A percentile compares a stretch with the other conserved stretches of the same genome.
Evolutionary conservation across 768 basidiomycete genomes (phyloP).

Genomic region (Kwoniella bestiolae): DNA sequence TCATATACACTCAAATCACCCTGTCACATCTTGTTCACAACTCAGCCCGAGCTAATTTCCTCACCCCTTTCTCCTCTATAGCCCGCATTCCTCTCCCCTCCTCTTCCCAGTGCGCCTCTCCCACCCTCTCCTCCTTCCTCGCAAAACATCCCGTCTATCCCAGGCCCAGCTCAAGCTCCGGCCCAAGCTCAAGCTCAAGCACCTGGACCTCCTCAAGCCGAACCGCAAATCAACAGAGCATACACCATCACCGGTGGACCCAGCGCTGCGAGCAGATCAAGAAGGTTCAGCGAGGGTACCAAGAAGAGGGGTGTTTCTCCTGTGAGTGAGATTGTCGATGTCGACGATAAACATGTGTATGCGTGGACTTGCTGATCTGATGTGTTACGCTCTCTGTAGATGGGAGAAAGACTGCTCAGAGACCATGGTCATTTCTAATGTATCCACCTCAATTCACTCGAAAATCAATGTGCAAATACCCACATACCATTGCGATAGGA

Average conservation of each 20-base stretch:
- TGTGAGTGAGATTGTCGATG: conserved; percentile 30
- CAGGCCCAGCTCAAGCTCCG: conserved; percentile 11
- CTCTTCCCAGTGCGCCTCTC: conserved; percentile 13
- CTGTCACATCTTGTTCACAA: too few species aligned
- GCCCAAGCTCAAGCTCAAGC: conserved; percentile 8
- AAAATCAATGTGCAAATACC: too few species aligned
- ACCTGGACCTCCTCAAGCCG: conserved; percentile 9
- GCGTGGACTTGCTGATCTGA: conserved; percentile 11
- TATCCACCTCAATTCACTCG: too few species aligned
- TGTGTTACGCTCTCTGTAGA: conserved; percentile 25
- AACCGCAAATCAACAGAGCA: conserved; percentile 11
- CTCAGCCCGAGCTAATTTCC: not conserved
- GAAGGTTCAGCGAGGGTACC: conserved; percentile 40
- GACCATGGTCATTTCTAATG: conserved; percentile 51
- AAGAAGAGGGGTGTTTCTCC: conserved; percentile 52
- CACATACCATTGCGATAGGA: too few species aligned
- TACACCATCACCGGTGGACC: conserved; percentile 6
- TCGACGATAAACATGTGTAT: not conserved
- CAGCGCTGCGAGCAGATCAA: conserved; percentile 17
- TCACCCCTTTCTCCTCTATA: not conserved
- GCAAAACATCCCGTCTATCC: not conserved
- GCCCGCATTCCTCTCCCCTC: conserved; percentile 34
- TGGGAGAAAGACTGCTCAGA: conserved; percentile 50
- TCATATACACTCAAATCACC: too few species aligned
- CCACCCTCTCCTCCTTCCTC: conserved; percentile 17